A percentile compares a stretch with the other conserved stretches of the same genome.
Conservation (phyloP, 495 filamentous ascomycete genomes). For the Aspergillus leporis region DNA sequence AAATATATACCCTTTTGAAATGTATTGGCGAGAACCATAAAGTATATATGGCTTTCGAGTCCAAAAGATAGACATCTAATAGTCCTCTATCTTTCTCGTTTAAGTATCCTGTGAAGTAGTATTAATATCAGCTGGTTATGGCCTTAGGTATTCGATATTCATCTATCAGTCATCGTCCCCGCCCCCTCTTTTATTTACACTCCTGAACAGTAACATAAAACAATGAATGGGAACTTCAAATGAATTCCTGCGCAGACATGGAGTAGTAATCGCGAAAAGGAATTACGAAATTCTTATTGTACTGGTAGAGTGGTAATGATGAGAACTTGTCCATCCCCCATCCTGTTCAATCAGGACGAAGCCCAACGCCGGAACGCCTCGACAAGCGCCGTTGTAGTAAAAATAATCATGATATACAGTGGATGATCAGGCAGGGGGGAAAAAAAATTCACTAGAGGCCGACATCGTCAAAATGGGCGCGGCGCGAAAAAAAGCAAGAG, state of each 20-base stretch:
- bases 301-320: not conserved
- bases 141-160: too few species aligned
- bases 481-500: not conserved
- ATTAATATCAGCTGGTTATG: too few species aligned
- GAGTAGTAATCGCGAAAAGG: not conserved
- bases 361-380: not conserved
- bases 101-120: too few species aligned
- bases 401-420: conserved; percentile 1
- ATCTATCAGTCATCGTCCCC: not conserved
- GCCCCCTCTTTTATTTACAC: not conserved
- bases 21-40: too few species aligned
- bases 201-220: not conserved
- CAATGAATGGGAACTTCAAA: not conserved
- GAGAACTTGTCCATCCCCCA: not conserved
- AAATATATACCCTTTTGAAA: too few species aligned
- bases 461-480: conserved; percentile 1
- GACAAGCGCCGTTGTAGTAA: not conserved
- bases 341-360: not conserved
- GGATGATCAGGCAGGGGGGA: not conserved
- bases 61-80: too few species aligned
- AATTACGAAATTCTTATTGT: not conserved
- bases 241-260: not conserved
- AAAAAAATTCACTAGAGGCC: not conserved
- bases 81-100: too few species aligned
- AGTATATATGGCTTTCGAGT: too few species aligned